phyloP scores from a whole-genome alignment of 1,139 yeast genomes.

The Citeromyces hawaiiensis region DNA sequence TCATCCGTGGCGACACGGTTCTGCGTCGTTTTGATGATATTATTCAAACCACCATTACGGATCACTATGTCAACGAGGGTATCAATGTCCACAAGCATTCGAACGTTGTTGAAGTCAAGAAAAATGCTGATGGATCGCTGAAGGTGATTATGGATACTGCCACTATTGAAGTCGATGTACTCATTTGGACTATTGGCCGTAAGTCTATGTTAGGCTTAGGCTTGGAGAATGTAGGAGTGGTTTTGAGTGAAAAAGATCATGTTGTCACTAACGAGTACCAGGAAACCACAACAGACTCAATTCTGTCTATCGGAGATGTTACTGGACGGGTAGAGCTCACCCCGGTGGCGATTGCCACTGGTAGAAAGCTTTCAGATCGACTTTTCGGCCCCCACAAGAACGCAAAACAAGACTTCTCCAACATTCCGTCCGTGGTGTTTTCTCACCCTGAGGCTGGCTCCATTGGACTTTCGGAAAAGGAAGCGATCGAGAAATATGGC shows the following conservation, averaged over 20 bases:
- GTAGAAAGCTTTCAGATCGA: constrained; percentile 85
- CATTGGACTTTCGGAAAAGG: constrained; percentile 71
- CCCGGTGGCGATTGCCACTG: constrained; percentile 98
- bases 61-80: constrained; percentile 69
- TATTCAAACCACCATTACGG: constrained; percentile 69
- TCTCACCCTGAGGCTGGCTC: constrained; percentile 97
- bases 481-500: constrained; percentile 72
- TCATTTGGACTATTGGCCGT: constrained; percentile 94
- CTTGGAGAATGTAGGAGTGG: constrained; percentile 62
- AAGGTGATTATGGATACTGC: constrained; percentile 46
- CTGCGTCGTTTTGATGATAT: constrained; percentile 77
- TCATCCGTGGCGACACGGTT: constrained; percentile 84
- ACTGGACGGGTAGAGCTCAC: constrained; percentile 87
- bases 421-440: constrained; percentile 85
- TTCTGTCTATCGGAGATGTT: constrained; percentile 88
- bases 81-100: constrained; percentile 63
- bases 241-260: constrained; percentile 42
- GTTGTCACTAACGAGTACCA: constrained; percentile 80
- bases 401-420: constrained; percentile 67
- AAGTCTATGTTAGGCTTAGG: constrained; percentile 62
- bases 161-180: constrained; percentile 56
- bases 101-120: constrained; percentile 47
- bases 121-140: constrained; percentile 45
- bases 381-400: constrained; percentile 66
- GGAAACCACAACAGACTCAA: constrained; percentile 56